Evolutionary conservation across 176 grass and related monocot species (phyloP).

Genomic region (Saccharum spontaneum): DNA sequence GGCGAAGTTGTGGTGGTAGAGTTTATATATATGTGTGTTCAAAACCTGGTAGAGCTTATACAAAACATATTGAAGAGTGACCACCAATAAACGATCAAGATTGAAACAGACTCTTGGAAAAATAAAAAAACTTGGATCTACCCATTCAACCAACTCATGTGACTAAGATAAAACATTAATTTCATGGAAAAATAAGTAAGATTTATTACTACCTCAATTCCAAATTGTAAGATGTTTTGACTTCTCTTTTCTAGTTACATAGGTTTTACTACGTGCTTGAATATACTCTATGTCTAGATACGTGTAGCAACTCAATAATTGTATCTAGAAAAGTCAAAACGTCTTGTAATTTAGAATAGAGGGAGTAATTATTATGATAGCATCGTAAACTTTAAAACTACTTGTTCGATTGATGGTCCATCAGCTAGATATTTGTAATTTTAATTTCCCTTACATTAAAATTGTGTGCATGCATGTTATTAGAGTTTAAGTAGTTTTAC

Average conservation of each 20-base stretch:
- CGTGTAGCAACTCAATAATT: no score
- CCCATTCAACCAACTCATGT: background rate
- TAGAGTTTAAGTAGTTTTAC: background rate
- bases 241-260: no score
- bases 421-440: background rate
- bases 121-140: background rate
- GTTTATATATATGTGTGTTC: background rate
- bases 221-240: no score
- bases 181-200: background rate
- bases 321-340: no score
- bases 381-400: no score
- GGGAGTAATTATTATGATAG: no score
- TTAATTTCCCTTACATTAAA: background rate
- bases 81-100: background rate
- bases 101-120: background rate
- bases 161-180: background rate
- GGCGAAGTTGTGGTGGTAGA: background rate
- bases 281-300: no score
- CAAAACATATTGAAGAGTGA: background rate
- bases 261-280: no score
- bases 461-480: background rate
- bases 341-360: no score
- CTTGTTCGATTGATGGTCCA: no score
- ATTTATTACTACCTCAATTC: no score
- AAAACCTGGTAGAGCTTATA: background rate